Conservation (phyloP, 257 asterid species). For the Schizonepeta tenuifolia region DNA sequence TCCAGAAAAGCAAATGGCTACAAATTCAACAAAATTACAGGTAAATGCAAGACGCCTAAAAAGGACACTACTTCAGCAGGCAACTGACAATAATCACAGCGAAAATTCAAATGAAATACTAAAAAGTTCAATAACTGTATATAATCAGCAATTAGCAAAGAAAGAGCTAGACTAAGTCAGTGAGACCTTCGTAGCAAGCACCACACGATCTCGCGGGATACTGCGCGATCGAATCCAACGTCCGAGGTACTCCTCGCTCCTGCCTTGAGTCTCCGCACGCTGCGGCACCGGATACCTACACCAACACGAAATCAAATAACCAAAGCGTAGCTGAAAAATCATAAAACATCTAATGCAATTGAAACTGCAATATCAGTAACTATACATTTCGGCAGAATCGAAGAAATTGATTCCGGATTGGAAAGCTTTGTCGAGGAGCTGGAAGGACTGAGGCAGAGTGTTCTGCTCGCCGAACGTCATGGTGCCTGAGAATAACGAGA, state of each 20-base stretch:
- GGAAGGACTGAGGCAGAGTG: conserved; percentile 60
- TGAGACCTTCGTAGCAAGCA: conserved; percentile 81
- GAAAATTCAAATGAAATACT: background rate
- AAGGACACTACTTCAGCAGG: background rate
- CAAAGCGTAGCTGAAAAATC: background rate
- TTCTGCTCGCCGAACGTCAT: conserved; percentile 92
- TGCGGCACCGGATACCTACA: conserved; percentile 94
- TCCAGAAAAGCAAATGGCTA: background rate
- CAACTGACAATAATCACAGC: background rate
- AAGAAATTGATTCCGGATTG: conserved; percentile 80
- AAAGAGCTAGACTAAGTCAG: background rate
- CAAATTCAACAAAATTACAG: background rate
- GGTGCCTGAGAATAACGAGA: conserved; percentile 50
- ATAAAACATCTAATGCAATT: background rate
- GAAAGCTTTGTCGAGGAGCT: conserved; percentile 79
- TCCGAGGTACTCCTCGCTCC: conserved; percentile 83
- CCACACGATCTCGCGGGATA: conserved; percentile 64
- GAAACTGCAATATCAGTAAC: background rate
- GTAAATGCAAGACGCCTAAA: background rate
- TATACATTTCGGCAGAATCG: conserved; percentile 86
- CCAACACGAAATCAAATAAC: background rate
- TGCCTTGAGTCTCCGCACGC: conserved; percentile 77
- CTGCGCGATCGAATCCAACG: conserved; percentile 54
- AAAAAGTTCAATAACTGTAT: background rate
- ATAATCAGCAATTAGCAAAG: background rate